Evolutionary conservation across 2,329 filamentous ascomycete species (phyloP).

Genomic region (Aaosphaeria pasadenensis): DNA sequence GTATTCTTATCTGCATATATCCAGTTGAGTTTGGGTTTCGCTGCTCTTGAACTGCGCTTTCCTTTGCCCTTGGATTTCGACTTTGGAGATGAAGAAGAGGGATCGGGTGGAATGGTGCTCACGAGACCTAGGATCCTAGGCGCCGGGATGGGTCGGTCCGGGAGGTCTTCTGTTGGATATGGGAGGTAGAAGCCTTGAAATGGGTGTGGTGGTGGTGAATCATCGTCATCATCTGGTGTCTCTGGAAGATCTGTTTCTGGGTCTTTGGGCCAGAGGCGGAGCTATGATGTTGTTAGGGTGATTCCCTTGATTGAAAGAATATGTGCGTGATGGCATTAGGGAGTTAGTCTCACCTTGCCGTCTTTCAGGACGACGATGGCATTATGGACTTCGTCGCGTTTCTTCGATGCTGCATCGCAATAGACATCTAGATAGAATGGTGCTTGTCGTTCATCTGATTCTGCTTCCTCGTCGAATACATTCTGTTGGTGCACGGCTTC

Average conservation of each 20-base stretch:
- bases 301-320: neutral
- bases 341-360: constrained; percentile 39
- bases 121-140: constrained; percentile 47
- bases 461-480: constrained; percentile 47
- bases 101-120: constrained; percentile 45
- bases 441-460: constrained; percentile 46
- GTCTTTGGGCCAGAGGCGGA: constrained; percentile 37
- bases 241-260: constrained; percentile 24
- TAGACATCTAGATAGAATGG: constrained; percentile 51
- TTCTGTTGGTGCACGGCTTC: constrained; percentile 50
- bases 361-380: constrained; percentile 44
- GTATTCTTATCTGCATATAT: constrained; percentile 62
- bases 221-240: constrained; percentile 9
- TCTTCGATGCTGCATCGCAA: constrained; percentile 37
- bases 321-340: neutral
- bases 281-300: constrained; percentile 11
- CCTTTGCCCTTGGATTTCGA: constrained; percentile 10
- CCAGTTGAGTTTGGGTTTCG: constrained; percentile 62
- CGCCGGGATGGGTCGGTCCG: constrained; percentile 28
- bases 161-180: constrained; percentile 45
- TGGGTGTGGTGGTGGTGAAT: constrained; percentile 38
- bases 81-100: neutral
- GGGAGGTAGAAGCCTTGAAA: constrained; percentile 51
- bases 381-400: constrained; percentile 40
- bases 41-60: neutral